Conservation (phyloP, 2,329 filamentous ascomycete species). For the Claviceps pusilla region DNA sequence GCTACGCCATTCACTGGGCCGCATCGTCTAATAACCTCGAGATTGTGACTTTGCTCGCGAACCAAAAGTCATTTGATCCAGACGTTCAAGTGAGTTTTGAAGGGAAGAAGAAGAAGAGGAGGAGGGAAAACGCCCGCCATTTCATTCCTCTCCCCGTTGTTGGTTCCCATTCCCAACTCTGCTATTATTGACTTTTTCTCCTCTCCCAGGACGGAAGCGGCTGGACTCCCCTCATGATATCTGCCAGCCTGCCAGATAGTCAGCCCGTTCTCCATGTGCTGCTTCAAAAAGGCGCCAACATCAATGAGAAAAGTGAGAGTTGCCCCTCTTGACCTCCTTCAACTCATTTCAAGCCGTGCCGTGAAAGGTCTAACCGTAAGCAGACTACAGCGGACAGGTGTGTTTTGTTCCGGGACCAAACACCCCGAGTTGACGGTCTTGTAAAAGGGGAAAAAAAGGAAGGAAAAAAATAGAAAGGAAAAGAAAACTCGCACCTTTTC, state of each 20-base stretch:
- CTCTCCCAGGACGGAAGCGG: slow-evolving; percentile 52
- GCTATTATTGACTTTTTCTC: not conserved
- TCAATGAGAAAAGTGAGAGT: slow-evolving; percentile 53
- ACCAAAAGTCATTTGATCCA: slow-evolving; percentile 61
- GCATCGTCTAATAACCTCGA: slow-evolving; percentile 65
- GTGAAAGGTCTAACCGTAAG: not conserved
- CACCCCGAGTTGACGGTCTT: too few relatives aligned
- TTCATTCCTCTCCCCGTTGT: too few relatives aligned
- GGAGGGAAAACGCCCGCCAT: not conserved
- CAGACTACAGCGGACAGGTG: slow-evolving; percentile 45
- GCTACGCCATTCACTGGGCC: slow-evolving; percentile 89
- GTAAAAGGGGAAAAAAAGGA: too few relatives aligned
- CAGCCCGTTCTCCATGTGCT: slow-evolving; percentile 55
- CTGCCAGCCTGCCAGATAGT: slow-evolving; percentile 56
- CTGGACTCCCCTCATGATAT: slow-evolving; percentile 78
- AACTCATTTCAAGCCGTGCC: not conserved
- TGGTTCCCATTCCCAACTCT: not conserved
- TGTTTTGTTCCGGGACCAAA: not conserved
- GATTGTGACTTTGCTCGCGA: slow-evolving; percentile 58
- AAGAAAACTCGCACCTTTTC: too few relatives aligned
- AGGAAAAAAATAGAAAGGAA: too few relatives aligned
- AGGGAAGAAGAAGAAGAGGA: not conserved
- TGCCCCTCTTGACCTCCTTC: not conserved
- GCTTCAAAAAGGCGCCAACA: slow-evolving; percentile 53
- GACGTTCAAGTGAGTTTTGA: slow-evolving; percentile 51